Base-by-base conservation (phyloP, 2,329 filamentous ascomycete species). In the Venturia nashicola region DNA sequence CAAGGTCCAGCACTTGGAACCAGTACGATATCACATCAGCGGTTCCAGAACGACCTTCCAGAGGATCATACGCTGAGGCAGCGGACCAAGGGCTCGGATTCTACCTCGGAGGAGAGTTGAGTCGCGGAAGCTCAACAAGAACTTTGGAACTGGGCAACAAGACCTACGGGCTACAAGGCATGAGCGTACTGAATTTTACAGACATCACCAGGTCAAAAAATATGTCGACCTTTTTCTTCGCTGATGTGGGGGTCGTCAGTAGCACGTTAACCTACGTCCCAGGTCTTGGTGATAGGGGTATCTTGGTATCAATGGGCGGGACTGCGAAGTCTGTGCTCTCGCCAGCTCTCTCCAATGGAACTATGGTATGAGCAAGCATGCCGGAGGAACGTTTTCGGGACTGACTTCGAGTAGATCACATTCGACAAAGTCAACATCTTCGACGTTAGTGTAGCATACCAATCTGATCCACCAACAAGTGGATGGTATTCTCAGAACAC, bases 401-500 rank as follows among this genome's bases (percentile, higher is more conserved):
- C 43, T 46, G n/a, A 46, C n/a, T 46, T 20, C 1, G 43, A 14
- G 14, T 18, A 46, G 69, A 64, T 75, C 8, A 65, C 66, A 3
- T 73, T 78, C 65, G 69, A 73, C 51, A 67, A 70, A 27, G 72
- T 79, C 18, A 71, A 76, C 60, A 66, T 79, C 3, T 77, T 78
- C 59, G 76, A 79, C 65, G 71, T 77, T 43, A 69, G 70, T 32
- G 73, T 74, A 5, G 69, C 69, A 40, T 65, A 72, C 16, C 67
- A 72, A 23, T 66, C 72, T 55, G 63, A 69, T 23, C 5, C 36
- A 39, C 65, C 70, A 1, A 65, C 73, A 59, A 73, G 73, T 16
- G 72, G 68, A 0, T 80, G 78, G 78, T 76, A 77, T 66, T 68
- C 71, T 34, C 77, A 81, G 67, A 70, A 68, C 14, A 76, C 77